Conservation (phyloP, 2,329 filamentous ascomycete species). For the Fusarium chlamydosporum region DNA sequence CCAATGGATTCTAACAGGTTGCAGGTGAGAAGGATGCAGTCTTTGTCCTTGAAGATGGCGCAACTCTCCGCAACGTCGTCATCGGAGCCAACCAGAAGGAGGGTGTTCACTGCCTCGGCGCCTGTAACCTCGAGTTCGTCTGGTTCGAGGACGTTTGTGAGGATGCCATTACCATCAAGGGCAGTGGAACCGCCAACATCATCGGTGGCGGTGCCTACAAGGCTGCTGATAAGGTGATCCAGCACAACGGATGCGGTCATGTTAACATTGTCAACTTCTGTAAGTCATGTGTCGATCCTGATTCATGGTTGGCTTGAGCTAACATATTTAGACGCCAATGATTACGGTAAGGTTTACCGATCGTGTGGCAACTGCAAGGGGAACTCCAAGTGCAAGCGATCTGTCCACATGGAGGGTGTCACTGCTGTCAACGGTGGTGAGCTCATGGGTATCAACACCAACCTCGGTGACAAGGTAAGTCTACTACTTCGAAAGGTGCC, state of each 20-base stretch:
- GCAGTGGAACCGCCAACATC: slow-evolving; percentile 55
- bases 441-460: slow-evolving; percentile 60
- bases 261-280: slow-evolving; percentile 56
- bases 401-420: slow-evolving; percentile 60
- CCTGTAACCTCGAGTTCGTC: slow-evolving; percentile 61
- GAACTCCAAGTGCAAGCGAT: slow-evolving; percentile 57
- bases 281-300: not conserved
- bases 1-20: not conserved
- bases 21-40: slow-evolving; percentile 54
- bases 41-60: slow-evolving; percentile 59
- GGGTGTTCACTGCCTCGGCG: slow-evolving; percentile 61
- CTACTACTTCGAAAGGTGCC: fast-evolving
- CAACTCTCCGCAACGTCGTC: slow-evolving; percentile 62
- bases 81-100: slow-evolving; percentile 62
- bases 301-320: fast-evolving
- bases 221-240: slow-evolving; percentile 62
- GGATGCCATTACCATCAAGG: slow-evolving; percentile 37
- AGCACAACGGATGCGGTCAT: slow-evolving; percentile 63
- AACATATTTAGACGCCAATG: slow-evolving; percentile 52
- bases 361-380: slow-evolving; percentile 50
- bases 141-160: slow-evolving; percentile 66
- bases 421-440: slow-evolving; percentile 58
- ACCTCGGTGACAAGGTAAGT: slow-evolving; percentile 53
- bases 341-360: slow-evolving; percentile 62
- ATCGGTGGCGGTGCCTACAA: slow-evolving; percentile 61